Percentiles rank a stretch among this genome's conserved stretches.
Evolutionary conservation across 495 filamentous ascomycete species (phyloP).

Genomic region (Corynascus novoguineensis): DNA sequence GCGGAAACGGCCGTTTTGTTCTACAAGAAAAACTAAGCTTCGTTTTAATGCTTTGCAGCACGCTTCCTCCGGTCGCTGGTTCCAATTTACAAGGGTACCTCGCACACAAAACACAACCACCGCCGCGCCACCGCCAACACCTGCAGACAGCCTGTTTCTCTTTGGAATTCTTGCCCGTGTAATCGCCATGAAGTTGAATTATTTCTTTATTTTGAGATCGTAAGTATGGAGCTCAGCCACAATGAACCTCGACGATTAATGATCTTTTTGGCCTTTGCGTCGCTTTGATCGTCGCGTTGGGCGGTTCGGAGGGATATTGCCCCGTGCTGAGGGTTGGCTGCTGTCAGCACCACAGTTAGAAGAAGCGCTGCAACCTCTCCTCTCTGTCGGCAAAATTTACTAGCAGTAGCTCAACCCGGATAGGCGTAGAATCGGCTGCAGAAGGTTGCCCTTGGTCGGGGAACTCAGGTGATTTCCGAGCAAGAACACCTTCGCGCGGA

Average conservation of each 20-base stretch:
- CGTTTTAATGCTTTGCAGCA: too few relatives aligned
- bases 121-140: not conserved
- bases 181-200: not conserved
- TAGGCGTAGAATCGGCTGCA: not conserved
- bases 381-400: not conserved
- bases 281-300: not conserved
- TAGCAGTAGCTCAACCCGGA: not conserved
- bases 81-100: too few relatives aligned
- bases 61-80: too few relatives aligned
- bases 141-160: not conserved
- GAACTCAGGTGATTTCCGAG: not conserved
- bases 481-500: not conserved
- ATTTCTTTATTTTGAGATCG: not conserved
- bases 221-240: conserved; percentile 13
- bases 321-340: conserved; percentile 18
- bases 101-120: too few relatives aligned
- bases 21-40: too few relatives aligned
- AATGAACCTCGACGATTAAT: too few relatives aligned
- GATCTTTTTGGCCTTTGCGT: not conserved
- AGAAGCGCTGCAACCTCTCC: not conserved
- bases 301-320: conserved; percentile 14
- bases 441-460: not conserved
- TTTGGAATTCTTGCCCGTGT: not conserved
- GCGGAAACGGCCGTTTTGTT: not conserved
- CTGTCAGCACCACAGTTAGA: not conserved